Base-by-base conservation (phyloP, 2,329 filamentous ascomycete genomes). In the Penicillium sp. region DNA sequence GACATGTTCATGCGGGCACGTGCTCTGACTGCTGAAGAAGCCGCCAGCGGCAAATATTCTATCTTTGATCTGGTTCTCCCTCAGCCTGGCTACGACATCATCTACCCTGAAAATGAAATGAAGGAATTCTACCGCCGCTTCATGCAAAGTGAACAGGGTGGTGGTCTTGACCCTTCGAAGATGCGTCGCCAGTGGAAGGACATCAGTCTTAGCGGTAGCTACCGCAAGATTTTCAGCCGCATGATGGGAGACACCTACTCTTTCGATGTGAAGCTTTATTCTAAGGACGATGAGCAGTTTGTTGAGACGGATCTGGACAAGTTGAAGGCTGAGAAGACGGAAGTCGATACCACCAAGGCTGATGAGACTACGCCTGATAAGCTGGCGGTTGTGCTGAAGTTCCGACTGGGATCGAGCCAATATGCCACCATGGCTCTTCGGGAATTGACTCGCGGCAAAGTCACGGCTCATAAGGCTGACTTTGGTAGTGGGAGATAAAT, bases 1-100 rank as follows among this genome's bases (percentile, higher is more conserved):
- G 80, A 83, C 48, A 69, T 77, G 29, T 87, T 83, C 61, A 77
- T 80, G 54, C 84, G 87, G 30, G 91, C 89, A 1, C 84, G 89
- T 12, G 72, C 84, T 0, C 75, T 99, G 12, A 87, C 83, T 2
- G 81, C 81, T 4, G 83, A 86, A n/a, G 93, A 99, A 67, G 88
- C 83, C 2, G 77, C 79, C 22, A 88, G 83, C 56, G 89, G 89
- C 10, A 78, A 80, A 50, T 96, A 86, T 71, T 82, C 79, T 31
- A 87, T 99, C 60, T 89, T 88, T 64, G 93, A 99, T 65, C 67
- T 97, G 54, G 91, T 99, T 11, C 78, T 99, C 2, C 92, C 95
- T 3, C 84, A 87, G n/a, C 93, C 93, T 0, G 93, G 93, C 14
- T 96, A 84, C 73, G 90, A 95, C 60, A 81, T 97, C 33, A 70